phyloP scores from a whole-genome alignment of 176 grass and related monocot genomes.

The Hyparrhenia diplandra region DNA sequence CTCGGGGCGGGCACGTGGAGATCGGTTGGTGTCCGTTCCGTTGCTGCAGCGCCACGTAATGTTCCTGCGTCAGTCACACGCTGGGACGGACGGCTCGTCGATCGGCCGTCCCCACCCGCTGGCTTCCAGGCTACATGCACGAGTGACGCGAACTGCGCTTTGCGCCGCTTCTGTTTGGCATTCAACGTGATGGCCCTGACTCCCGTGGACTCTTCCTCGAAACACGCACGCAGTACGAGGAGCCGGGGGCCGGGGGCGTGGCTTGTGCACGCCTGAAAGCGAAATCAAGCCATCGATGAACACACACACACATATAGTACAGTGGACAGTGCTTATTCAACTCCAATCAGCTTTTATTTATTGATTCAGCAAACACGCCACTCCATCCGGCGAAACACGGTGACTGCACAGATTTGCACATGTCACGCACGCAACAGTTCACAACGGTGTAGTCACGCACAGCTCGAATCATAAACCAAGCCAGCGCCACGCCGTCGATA shows the following conservation, averaged over 20 bases:
- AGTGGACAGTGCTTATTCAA: too few relatives aligned
- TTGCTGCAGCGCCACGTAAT: not conserved
- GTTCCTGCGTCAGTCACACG: not conserved
- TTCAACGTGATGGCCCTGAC: not conserved
- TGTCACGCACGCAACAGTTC: not conserved
- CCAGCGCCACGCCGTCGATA: not conserved
- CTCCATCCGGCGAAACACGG: not conserved
- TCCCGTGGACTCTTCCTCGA: not conserved
- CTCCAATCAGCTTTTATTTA: too few relatives aligned
- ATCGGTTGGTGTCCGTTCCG: not conserved
- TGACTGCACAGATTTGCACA: not conserved
- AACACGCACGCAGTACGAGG: not conserved
- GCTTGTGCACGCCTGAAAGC: too few relatives aligned
- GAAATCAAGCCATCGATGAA: too few relatives aligned
- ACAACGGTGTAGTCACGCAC: not conserved
- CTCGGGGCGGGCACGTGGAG: not conserved
- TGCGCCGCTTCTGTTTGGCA: not conserved
- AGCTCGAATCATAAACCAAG: slow-evolving; percentile 37
- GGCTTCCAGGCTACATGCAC: not conserved
- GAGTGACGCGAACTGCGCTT: not conserved
- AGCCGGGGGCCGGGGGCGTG: not conserved
- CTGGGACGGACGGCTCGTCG: not conserved
- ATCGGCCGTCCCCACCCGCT: not conserved
- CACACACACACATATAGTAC: too few relatives aligned
- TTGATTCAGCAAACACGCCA: not conserved